A percentile compares a stretch with the other conserved stretches of the same genome.
These are phyloP conservation scores for Adansonia gregorii DNA, from an alignment of 441 rosid genomes.

Conservation along the genomic window DNA sequence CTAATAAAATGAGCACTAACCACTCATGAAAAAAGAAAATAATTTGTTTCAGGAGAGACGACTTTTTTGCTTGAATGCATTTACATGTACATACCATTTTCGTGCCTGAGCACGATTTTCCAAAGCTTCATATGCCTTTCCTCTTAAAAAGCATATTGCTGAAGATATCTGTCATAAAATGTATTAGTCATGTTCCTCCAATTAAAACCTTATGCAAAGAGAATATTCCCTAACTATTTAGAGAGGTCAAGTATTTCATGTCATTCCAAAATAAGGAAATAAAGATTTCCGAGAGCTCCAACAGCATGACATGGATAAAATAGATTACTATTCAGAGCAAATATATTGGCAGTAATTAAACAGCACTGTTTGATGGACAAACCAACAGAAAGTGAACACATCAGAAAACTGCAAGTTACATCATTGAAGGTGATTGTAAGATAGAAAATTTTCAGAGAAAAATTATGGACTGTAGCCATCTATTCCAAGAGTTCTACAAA, in stretches of 20 bases:
- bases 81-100: slow-evolving; percentile 57
- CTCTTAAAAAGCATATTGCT: slow-evolving; percentile 89
- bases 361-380: background rate
- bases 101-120: slow-evolving; percentile 91
- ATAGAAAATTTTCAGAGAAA: background rate
- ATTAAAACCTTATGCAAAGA: slow-evolving; percentile 1
- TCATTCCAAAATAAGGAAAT: background rate
- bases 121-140: slow-evolving; percentile 88
- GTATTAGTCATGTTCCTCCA: background rate
- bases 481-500: background rate
- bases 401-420: background rate
- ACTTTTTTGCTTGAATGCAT: slow-evolving; percentile 5
- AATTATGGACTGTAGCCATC: background rate
- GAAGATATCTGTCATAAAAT: slow-evolving; percentile 65
- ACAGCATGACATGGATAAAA: background rate
- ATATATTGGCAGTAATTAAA: background rate
- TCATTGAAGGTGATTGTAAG: background rate
- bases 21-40: background rate
- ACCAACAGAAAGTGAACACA: background rate
- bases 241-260: background rate
- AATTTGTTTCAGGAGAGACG: background rate
- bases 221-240: background rate
- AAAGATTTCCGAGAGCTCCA: background rate
- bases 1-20: background rate
- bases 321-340: background rate